Conservation (phyloP, 2,329 filamentous ascomycete genomes). For the Paraphoma sp. region DNA sequence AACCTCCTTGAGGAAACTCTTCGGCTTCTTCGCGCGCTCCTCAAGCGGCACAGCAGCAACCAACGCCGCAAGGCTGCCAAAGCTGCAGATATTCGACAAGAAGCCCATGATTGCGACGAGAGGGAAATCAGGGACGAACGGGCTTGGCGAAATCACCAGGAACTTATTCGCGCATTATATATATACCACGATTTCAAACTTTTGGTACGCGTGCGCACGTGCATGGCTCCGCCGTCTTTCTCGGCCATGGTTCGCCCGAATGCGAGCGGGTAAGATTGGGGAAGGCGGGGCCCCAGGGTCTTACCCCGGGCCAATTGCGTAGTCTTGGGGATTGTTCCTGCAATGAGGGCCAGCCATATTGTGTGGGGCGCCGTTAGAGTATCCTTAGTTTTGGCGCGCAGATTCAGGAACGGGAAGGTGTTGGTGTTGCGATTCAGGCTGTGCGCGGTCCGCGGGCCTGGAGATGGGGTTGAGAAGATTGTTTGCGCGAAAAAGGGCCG, state of each 20-base stretch:
- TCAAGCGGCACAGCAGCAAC: slow-evolving; percentile 26
- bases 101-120: slow-evolving; percentile 15
- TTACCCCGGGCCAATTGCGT: slow-evolving; percentile 10
- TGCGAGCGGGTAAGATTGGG: slow-evolving; percentile 14
- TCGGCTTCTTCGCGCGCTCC: slow-evolving; percentile 27
- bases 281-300: slow-evolving; percentile 10
- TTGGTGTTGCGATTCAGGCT: slow-evolving; percentile 3
- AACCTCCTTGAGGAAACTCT: slow-evolving; percentile 43
- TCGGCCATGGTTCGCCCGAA: slow-evolving; percentile 27
- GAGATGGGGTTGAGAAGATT: background rate
- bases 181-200: too few relatives aligned
- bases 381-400: background rate
- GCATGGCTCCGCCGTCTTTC: slow-evolving; percentile 4
- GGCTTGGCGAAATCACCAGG: background rate
- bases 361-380: slow-evolving; percentile 10
- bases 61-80: slow-evolving; percentile 21
- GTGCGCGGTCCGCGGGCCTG: background rate
- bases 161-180: too few relatives aligned
- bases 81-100: slow-evolving; percentile 15
- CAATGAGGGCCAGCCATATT: slow-evolving; percentile 18
- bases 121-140: background rate
- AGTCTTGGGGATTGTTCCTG: slow-evolving; percentile 26
- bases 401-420: slow-evolving; percentile 22
- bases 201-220: background rate
- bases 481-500: slow-evolving; percentile 10